Evolutionary conservation across 2,329 filamentous ascomycete species (phyloP), one percentile per base, ranked within the genome.

Genomic region (Dactylellina sp.): DNA sequence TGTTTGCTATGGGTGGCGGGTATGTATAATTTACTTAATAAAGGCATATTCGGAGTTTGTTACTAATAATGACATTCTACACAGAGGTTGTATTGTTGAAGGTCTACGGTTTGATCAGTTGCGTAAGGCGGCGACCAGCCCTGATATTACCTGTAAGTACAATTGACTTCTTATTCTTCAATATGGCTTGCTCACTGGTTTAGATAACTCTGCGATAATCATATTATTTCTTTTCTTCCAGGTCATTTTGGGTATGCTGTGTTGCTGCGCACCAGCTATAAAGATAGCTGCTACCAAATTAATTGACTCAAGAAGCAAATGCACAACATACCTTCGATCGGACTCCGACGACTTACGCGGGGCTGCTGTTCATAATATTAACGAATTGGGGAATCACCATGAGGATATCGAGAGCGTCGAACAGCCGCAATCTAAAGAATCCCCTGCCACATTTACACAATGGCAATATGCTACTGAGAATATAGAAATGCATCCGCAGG

Each of bases 1-100:
- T 64, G 60, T 64, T 64, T 37, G 60, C 60, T 2, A 28, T 64
- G 24, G 60, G 60, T 46, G 60, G 60, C 16, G 60, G 60, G 60
- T 64, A 64, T 44, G 60, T 22, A 52, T 11, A 28, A 9, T 47
- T 46, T 16, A n/a, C 7, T n/a, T n/a, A n/a, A n/a, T n/a, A n/a
- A n/a, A n/a, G n/a, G 28, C 1, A 52, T 18, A 11, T 14, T 2
- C 7, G 4, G 32, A 6, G 32, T 35, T 37, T n/a, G 5, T 11
- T 52, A 28, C 46, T 62, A 40, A 62, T 22, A 16, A 16, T 12
- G 12, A 7, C 25, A 7, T 40, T 7, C 14, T 18, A 37, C 24
- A 25, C 20, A 64, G 60, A n/a, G 60, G 60, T 1, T 64, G 60
- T 40, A 64, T 64, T 18, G 49, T 64, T 18, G 60, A 64, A 64